A percentile compares a stretch with the other conserved stretches of the same genome.
Conservation (phyloP, 805 yeast genomes). For the Peterozyma toletana region DNA sequence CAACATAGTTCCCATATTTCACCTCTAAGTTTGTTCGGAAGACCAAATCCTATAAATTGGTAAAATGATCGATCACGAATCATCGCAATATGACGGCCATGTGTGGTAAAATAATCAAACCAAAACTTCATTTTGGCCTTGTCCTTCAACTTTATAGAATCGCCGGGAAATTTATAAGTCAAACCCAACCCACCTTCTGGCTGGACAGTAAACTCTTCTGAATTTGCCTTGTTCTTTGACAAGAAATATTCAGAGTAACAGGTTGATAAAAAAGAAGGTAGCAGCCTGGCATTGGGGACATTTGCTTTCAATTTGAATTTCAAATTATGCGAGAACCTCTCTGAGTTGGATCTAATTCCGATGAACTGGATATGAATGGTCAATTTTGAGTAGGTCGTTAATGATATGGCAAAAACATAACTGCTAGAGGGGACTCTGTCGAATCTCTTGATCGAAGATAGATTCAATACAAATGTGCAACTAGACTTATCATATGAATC, state of each 20-base stretch:
- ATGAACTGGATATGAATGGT: conserved; percentile 63
- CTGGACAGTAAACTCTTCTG: conserved; percentile 38
- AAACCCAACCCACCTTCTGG: conserved; percentile 87
- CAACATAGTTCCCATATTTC: conserved; percentile 92
- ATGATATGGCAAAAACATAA: conserved; percentile 70
- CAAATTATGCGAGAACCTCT: conserved; percentile 66
- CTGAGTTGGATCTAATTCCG: conserved; percentile 74
- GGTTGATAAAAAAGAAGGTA: conserved; percentile 59
- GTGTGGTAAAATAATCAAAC: conserved; percentile 81
- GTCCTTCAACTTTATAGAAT: conserved; percentile 67
- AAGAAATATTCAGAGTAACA: conserved; percentile 83
- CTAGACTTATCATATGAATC: conserved; percentile 63
- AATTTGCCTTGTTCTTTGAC: conserved; percentile 43
- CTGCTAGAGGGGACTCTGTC: conserved; percentile 76
- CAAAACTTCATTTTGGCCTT: conserved; percentile 83
- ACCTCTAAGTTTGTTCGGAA: conserved; percentile 92
- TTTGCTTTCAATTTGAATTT: conserved; percentile 57
- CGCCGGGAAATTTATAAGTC: conserved; percentile 83
- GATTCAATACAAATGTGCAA: conserved; percentile 63
- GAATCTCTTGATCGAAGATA: conserved; percentile 75
- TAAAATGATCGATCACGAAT: conserved; percentile 71
- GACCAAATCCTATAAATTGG: conserved; percentile 80
- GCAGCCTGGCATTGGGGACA: conserved; percentile 48
- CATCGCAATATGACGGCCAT: conserved; percentile 79
- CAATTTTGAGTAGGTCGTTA: conserved; percentile 61